Percentiles rank a stretch among this genome's conserved stretches.
Conservation (phyloP, 2,329 filamentous ascomycete genomes). For the Fusarium nanum region DNA sequence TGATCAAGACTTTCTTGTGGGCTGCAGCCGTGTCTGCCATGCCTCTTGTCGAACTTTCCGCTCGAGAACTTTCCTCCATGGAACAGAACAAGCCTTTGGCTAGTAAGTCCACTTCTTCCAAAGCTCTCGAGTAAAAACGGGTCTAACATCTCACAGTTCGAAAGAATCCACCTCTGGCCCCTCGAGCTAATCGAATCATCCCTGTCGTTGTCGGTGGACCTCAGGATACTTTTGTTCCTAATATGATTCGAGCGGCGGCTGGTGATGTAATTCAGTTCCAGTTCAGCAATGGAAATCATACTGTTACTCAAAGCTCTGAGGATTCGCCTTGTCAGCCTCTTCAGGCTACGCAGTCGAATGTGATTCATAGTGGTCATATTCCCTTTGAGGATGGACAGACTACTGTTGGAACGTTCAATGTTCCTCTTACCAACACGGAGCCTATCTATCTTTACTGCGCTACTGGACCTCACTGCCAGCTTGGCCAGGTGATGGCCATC, state of each 20-base stretch:
- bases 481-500: conserved; percentile 63
- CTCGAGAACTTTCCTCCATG: neutral
- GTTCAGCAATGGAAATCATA: conserved; percentile 58
- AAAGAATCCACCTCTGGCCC: conserved; percentile 42
- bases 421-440: conserved; percentile 57
- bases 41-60: conserved; percentile 27
- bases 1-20: neutral
- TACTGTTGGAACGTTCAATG: conserved; percentile 59
- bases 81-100: conserved; percentile 1
- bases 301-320: conserved; percentile 55
- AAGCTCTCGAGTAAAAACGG: neutral
- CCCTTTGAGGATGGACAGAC: conserved; percentile 52
- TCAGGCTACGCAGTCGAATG: conserved; percentile 48
- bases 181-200: conserved; percentile 39
- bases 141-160: conserved; percentile 12
- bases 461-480: conserved; percentile 60
- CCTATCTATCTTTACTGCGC: conserved; percentile 65
- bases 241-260: conserved; percentile 49
- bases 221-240: conserved; percentile 54
- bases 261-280: conserved; percentile 58
- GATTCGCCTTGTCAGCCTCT: conserved; percentile 54
- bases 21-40: conserved; percentile 8
- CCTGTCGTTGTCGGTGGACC: conserved; percentile 54
- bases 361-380: conserved; percentile 57
- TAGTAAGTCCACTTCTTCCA: conserved; percentile 3